Percentiles rank a stretch among this genome's conserved stretches.
Evolutionary conservation across 352 stramenopile species (phyloP).

Genomic region (Globisporangium takayamanum): DNA sequence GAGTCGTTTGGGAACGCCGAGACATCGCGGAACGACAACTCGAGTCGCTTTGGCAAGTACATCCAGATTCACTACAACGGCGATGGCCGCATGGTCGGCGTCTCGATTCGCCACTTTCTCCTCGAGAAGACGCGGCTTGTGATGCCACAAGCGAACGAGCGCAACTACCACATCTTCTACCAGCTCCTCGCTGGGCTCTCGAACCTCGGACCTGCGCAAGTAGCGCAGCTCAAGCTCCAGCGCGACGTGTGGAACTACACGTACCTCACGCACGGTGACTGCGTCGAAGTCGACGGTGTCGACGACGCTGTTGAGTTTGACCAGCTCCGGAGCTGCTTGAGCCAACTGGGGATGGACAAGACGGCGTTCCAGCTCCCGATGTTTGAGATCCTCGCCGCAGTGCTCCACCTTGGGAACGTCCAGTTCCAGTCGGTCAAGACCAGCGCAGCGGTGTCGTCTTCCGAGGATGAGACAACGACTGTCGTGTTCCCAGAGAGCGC

Average conservation of each 20-base stretch:
- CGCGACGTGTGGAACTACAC: slow-evolving; percentile 64
- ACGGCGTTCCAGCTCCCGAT: slow-evolving; percentile 57
- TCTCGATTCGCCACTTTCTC: slow-evolving; percentile 75
- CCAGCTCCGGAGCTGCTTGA: slow-evolving; percentile 53
- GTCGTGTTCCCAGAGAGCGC: slow-evolving; percentile 50
- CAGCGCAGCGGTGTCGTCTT: background rate
- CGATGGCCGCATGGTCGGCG: slow-evolving; percentile 64
- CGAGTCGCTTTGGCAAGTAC: slow-evolving; percentile 89
- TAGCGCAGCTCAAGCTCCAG: slow-evolving; percentile 24
- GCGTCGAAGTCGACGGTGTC: slow-evolving; percentile 65
- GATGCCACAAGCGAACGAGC: slow-evolving; percentile 56
- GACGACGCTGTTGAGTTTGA: slow-evolving; percentile 70
- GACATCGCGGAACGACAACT: slow-evolving; percentile 86
- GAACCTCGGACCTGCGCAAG: slow-evolving; percentile 17
- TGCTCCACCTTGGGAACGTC: slow-evolving; percentile 69
- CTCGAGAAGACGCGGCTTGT: slow-evolving; percentile 78
- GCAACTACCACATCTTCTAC: slow-evolving; percentile 85
- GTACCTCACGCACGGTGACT: slow-evolving; percentile 67
- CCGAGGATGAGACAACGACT: slow-evolving; percentile 25
- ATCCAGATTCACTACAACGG: slow-evolving; percentile 81
- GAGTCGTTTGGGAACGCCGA: slow-evolving; percentile 86
- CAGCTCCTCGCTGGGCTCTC: slow-evolving; percentile 54
- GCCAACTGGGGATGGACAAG: slow-evolving; percentile 62
- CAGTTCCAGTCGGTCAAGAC: slow-evolving; percentile 33
- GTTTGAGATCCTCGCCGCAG: slow-evolving; percentile 63